Conservation (phyloP, 345 rosid species). For the Ceriops tagal region DNA sequence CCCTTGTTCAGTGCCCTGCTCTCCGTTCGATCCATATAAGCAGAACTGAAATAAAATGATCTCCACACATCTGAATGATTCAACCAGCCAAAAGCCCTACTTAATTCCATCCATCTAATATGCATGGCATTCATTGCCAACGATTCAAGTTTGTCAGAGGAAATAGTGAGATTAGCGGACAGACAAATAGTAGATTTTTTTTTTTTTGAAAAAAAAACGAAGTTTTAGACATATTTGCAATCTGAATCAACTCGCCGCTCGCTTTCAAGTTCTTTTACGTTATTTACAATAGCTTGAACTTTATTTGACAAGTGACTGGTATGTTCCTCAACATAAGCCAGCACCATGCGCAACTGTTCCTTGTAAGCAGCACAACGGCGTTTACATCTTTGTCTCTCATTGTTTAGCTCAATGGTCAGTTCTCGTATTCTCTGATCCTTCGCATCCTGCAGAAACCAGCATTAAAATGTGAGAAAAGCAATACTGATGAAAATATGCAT, state of each 20-base stretch:
- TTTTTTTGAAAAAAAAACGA: no score
- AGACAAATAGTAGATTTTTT: no score
- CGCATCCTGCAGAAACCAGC: slow-evolving; percentile 33
- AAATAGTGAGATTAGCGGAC: no score
- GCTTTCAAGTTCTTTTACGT: slow-evolving; percentile 40
- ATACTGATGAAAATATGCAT: neutral
- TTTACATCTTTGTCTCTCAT: slow-evolving; percentile 42
- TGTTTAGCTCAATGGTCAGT: slow-evolving; percentile 41
- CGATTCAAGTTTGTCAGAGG: no score
- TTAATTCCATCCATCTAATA: no score
- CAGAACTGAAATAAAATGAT: no score
- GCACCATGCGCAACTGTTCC: slow-evolving; percentile 30
- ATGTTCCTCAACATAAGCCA: slow-evolving; percentile 45
- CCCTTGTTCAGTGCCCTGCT: no score
- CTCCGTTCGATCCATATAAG: no score
- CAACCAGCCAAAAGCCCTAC: no score
- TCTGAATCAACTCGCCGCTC: slow-evolving; percentile 26
- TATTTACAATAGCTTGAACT: slow-evolving; percentile 36
- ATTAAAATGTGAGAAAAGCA: neutral
- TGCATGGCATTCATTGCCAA: no score
- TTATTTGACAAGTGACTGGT: slow-evolving; percentile 36
- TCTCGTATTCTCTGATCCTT: slow-evolving; percentile 47
- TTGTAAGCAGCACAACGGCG: slow-evolving; percentile 38
- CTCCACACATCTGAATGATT: no score
- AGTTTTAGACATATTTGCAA: slow-evolving; percentile 15